A percentile compares a stretch with the other conserved stretches of the same genome.
These are phyloP conservation scores for Panicum miliaceum DNA, from an alignment of 176 grass and related monocot genomes.

Conservation along the genomic window DNA sequence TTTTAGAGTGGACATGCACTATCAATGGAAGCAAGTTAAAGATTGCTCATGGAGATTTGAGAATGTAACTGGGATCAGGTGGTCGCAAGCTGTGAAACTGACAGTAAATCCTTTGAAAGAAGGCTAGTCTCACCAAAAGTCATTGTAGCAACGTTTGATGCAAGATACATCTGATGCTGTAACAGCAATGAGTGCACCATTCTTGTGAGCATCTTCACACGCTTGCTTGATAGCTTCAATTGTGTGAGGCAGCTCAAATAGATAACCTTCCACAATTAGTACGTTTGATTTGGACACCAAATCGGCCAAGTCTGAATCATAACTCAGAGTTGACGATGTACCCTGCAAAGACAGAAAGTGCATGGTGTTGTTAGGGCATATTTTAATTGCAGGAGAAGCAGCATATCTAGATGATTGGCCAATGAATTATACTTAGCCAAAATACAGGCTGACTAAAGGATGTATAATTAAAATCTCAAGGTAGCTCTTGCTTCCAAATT, in stretches of 20 bases:
- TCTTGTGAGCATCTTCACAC: conserved; percentile 84
- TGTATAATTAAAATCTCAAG: not conserved
- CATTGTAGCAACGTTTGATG: conserved; percentile 79
- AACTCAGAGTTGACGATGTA: conserved; percentile 77
- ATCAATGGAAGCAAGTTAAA: conserved; percentile 32
- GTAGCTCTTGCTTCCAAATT: conserved; percentile 5
- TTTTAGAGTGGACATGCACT: conserved; percentile 1
- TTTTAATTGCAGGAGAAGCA: not conserved
- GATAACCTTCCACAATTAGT: conserved; percentile 84
- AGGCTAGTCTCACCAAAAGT: conserved; percentile 71
- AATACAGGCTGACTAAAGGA: not conserved
- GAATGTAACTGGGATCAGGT: not conserved
- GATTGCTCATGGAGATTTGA: not conserved
- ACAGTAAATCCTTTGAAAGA: conserved; percentile 11
- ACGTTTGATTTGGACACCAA: conserved; percentile 85
- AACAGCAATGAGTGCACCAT: conserved; percentile 81
- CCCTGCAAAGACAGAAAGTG: conserved; percentile 57
- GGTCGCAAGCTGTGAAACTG: conserved; percentile 15
- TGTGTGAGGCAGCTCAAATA: conserved; percentile 86
- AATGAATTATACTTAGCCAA: not conserved
- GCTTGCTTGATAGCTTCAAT: conserved; percentile 88
- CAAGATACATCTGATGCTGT: conserved; percentile 93
- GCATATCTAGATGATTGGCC: conserved; percentile 1
- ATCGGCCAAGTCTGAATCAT: conserved; percentile 71
- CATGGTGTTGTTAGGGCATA: conserved; percentile 7